phyloP scores from a whole-genome alignment of 192 early-diverging fungal species.

The Powellomyces hirtus region DNA sequence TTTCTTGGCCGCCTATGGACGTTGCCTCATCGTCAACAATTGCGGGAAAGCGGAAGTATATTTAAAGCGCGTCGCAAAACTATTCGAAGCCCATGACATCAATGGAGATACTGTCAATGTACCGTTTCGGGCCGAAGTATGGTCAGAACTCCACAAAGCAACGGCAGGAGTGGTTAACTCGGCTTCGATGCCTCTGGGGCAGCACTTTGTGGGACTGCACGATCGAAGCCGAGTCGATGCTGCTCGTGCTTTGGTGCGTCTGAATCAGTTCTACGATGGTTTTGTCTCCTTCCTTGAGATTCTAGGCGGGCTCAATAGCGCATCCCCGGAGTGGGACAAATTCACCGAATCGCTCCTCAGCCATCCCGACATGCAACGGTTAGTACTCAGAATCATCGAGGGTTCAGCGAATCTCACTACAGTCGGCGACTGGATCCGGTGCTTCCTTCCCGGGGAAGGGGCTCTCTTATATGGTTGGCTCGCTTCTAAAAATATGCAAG shows the following conservation, averaged over 20 bases:
- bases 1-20: conserved; percentile 1
- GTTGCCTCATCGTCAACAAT: background rate
- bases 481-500: background rate
- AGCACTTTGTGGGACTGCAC: conserved; percentile 11
- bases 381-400: background rate
- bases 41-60: background rate
- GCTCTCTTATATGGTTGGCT: conserved; percentile 6
- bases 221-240: background rate
- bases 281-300: background rate
- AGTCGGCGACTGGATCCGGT: conserved; percentile 4
- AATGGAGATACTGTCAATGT: too few relatives aligned
- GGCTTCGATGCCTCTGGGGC: background rate
- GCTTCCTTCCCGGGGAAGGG: background rate
- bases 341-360: background rate
- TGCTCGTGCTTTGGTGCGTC: conserved; percentile 1
- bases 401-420: background rate
- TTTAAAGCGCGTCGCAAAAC: background rate
- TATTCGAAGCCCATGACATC: background rate
- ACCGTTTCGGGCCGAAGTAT: background rate
- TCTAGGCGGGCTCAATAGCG: background rate
- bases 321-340: background rate
- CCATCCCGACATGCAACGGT: background rate
- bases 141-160: background rate
- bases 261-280: background rate
- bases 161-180: background rate